A percentile compares a stretch with the other conserved stretches of the same genome.
phyloP scores from a whole-genome alignment of 148 eudicot species.

The Vaccinium macrocarpon region DNA sequence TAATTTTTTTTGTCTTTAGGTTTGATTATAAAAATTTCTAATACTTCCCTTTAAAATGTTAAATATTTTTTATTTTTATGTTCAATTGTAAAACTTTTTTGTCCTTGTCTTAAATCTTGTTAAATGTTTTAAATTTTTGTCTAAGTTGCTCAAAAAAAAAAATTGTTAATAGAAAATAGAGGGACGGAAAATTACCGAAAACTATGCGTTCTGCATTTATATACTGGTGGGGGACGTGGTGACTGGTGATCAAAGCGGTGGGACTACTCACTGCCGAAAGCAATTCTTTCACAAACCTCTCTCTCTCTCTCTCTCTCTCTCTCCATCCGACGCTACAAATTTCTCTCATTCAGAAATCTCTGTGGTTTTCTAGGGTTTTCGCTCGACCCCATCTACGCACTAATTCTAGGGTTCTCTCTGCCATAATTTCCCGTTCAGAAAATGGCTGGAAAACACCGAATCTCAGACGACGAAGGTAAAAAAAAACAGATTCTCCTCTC shows the following conservation, averaged over 20 bases:
- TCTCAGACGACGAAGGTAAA: constrained; percentile 78
- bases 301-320: not conserved
- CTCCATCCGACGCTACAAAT: not conserved
- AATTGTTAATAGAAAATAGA: too few species aligned
- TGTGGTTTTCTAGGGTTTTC: not conserved
- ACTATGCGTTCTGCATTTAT: not conserved
- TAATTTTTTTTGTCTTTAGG: too few species aligned
- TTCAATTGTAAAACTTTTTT: too few species aligned
- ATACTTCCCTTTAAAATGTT: too few species aligned
- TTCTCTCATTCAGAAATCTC: not conserved
- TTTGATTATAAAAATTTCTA: too few species aligned
- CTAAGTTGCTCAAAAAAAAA: too few species aligned
- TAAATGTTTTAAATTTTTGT: too few species aligned
- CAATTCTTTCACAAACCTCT: too few species aligned
- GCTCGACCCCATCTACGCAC: not conserved
- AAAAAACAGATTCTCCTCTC: not conserved
- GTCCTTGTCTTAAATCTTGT: too few species aligned
- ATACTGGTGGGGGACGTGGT: not conserved
- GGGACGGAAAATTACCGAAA: not conserved
- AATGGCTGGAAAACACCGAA: constrained; percentile 52
- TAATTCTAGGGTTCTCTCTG: constrained; percentile 21
- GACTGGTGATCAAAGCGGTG: not conserved
- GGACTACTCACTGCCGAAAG: not conserved
- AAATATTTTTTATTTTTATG: too few species aligned
- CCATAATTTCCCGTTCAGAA: not conserved